These are phyloP conservation scores for Phalaenopsis aphrodite DNA, from an alignment of 106 monocot species.

Conservation along the genomic window DNA sequence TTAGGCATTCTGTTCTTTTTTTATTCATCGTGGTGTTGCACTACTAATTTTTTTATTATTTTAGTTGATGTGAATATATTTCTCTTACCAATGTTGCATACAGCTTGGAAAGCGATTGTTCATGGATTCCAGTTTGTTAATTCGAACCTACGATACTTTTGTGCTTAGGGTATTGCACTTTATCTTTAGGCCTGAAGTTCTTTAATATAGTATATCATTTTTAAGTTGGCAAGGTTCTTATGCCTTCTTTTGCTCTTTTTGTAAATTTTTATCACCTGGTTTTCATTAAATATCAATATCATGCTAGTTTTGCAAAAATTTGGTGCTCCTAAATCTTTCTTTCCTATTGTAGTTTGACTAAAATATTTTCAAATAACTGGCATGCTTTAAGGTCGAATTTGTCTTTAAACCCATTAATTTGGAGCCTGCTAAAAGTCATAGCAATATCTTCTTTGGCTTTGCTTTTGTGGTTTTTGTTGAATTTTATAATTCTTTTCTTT, in stretches of 20 bases:
- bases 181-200: not conserved
- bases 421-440: no score
- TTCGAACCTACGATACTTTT: not conserved
- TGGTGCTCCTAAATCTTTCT: not conserved
- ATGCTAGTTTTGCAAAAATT: not conserved
- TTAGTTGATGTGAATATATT: not conserved
- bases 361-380: not conserved
- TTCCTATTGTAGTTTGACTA: not conserved
- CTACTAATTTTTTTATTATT: not conserved
- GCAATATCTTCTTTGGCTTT: no score
- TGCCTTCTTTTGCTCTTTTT: not conserved
- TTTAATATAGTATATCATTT: not conserved
- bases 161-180: not conserved
- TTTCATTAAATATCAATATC: not conserved
- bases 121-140: not conserved
- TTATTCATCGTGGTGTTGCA: not conserved
- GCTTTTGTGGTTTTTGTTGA: no score
- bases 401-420: not conserved
- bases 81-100: not conserved
- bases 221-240: not conserved
- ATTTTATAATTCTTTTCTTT: no score
- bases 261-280: not conserved
- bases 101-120: not conserved
- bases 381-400: not conserved
- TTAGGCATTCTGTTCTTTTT: no score